Evolutionary conservation across 1,139 yeast genomes (phyloP), one percentile per base, ranked within the genome.

Genomic region (Candida sanyaensis): DNA sequence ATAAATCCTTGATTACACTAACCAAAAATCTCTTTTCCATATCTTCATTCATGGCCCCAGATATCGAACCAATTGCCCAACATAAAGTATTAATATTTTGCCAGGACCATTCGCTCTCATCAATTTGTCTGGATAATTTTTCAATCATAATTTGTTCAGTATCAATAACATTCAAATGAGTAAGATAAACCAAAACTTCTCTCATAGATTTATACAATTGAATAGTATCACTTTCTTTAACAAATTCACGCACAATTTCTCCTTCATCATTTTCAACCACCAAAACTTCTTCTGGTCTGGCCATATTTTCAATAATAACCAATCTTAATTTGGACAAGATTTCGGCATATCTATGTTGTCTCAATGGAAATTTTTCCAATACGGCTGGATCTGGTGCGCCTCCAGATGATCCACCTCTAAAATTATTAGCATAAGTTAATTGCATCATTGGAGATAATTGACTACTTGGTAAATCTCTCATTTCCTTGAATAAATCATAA

Each of bases 51-150:
- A 93, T 93, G 1, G 99, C 90, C 65, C 99, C 99, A 3, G 97
- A 90, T 52, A 95, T 93, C 12, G 98, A 92, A 51, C 99, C 99
- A 66, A 93, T 95, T 6, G 99, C 99, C 99, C 99, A 93, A 75
- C 99, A 93, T 56, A 93, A 76, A 1, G 98, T 93, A 66, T 93
- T 93, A 60, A 93, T 88, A 64, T 92, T 93, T 66, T 91, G 95
- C 98, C 99, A 93, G 32, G 98, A 92, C 99, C 99, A 93, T 71
- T 95, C 99, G 51, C 88, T 78, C 48, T 95, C 99, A 68, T 93
- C 99, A 48, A 92, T 86, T 73, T 93, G 99, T 62, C 87, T 83
- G 3, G 95, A 87, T 55, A 93, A 80, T 70, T 95, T 93, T 54
- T 86, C 90, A 53, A 84, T 86, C 98, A 93, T 91, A 59, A 93